These are phyloP conservation scores for Primulina tabacum DNA, from an alignment of 257 asterid genomes.

Conservation along the genomic window DNA sequence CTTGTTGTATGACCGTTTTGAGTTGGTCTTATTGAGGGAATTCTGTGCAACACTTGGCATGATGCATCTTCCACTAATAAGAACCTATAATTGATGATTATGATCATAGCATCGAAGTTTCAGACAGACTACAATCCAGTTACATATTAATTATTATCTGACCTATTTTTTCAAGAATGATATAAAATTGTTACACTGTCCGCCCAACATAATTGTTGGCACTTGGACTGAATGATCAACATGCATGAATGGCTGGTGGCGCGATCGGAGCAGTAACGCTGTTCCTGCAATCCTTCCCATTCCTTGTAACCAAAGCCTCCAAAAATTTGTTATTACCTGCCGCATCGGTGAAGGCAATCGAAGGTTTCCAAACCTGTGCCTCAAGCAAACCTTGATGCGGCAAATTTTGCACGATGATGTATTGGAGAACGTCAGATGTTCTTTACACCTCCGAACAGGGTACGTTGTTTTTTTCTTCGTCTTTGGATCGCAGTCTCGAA, in stretches of 20 bases:
- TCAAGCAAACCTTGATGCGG: constrained; percentile 62
- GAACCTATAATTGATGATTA: background rate
- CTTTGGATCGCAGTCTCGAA: constrained; percentile 75
- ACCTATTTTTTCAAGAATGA: too few species aligned
- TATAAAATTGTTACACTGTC: background rate
- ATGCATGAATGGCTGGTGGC: background rate
- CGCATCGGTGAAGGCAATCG: constrained; percentile 10
- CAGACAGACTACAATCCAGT: background rate
- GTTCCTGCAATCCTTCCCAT: background rate
- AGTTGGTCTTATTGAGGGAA: background rate
- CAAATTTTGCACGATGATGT: too few species aligned
- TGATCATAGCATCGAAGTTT: background rate
- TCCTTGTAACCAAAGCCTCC: background rate
- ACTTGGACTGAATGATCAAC: background rate
- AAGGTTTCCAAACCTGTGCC: constrained; percentile 53
- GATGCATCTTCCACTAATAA: background rate
- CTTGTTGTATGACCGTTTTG: background rate
- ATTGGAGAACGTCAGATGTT: constrained; percentile 61
- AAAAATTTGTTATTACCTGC: constrained; percentile 20
- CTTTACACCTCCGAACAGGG: constrained; percentile 67
- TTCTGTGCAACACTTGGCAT: background rate
- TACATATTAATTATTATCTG: background rate
- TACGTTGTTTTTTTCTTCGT: constrained; percentile 72
- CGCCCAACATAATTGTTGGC: background rate
- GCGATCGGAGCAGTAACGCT: background rate